Percentiles rank a stretch among this genome's conserved stretches.
phyloP scores from a whole-genome alignment of 2,329 filamentous ascomycete species.

The Colletotrichum nymphaeae region DNA sequence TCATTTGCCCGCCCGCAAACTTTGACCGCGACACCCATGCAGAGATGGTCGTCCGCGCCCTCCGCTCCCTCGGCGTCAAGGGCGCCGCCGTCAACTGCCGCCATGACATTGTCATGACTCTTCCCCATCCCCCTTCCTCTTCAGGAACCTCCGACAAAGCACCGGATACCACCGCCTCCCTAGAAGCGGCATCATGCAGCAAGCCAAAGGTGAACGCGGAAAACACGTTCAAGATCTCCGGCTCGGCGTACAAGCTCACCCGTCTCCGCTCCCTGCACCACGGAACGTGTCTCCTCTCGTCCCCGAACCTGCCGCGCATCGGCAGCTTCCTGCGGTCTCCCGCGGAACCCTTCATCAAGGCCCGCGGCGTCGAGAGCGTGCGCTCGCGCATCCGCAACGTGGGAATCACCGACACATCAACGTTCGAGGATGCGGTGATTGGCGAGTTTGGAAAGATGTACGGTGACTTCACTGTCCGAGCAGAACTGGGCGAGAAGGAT shows the following conservation, averaged over 20 bases:
- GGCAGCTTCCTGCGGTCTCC: conserved; percentile 81
- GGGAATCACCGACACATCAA: conserved; percentile 55
- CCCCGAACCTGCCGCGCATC: conserved; percentile 78
- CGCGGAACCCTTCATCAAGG: conserved; percentile 79
- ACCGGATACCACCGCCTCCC: not conserved
- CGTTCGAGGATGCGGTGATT: conserved; percentile 67
- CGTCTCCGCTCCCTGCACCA: conserved; percentile 86
- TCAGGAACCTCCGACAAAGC: not conserved
- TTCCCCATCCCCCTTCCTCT: conserved; percentile 32
- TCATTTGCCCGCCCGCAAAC: conserved; percentile 80
- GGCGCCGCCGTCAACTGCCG: conserved; percentile 84
- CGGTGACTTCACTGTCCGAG: conserved; percentile 50
- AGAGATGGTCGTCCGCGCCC: conserved; percentile 90
- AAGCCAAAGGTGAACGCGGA: conserved; percentile 21
- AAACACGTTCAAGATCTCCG: conserved; percentile 81
- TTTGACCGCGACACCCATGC: conserved; percentile 92
- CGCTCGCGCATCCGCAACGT: conserved; percentile 87
- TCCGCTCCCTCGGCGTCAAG: conserved; percentile 68
- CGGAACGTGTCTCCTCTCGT: conserved; percentile 86
- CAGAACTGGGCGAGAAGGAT: conserved; percentile 60
- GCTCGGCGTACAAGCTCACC: conserved; percentile 95
- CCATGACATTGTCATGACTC: conserved; percentile 89
- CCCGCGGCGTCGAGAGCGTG: conserved; percentile 91
- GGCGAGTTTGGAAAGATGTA: conserved; percentile 78
- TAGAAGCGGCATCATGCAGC: not conserved